phyloP scores from a whole-genome alignment of 306 rosid genomes.

The Vigna trinervia region DNA sequence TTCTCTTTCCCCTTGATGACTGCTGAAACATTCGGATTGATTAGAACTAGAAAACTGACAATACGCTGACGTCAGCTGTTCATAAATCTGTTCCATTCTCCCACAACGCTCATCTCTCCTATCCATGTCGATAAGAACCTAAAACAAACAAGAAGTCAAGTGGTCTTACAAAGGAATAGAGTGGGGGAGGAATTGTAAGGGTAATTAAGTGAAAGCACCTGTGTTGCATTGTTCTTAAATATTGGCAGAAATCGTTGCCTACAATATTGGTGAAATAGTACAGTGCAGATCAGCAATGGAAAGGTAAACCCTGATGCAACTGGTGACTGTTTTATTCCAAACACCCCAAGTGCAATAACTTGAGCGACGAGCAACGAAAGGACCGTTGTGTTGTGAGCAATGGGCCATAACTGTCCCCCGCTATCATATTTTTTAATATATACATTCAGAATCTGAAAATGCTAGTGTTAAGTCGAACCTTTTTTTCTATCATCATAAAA shows the following conservation, averaged over 20 bases:
- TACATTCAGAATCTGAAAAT: slow-evolving; percentile 81
- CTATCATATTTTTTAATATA: slow-evolving; percentile 70
- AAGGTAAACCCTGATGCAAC: slow-evolving; percentile 80
- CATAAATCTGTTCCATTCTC: slow-evolving; percentile 64
- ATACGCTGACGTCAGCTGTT: slow-evolving; percentile 65
- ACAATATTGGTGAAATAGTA: slow-evolving; percentile 81
- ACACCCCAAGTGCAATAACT: slow-evolving; percentile 86
- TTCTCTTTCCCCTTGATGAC: slow-evolving; percentile 35
- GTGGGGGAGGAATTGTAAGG: background rate
- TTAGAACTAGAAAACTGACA: slow-evolving; percentile 54
- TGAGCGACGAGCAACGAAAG: slow-evolving; percentile 76
- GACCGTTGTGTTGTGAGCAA: slow-evolving; percentile 72
- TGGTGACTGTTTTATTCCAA: slow-evolving; percentile 73
- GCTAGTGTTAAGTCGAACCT: background rate
- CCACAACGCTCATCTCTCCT: slow-evolving; percentile 66
- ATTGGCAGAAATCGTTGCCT: slow-evolving; percentile 82
- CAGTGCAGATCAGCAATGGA: slow-evolving; percentile 72
- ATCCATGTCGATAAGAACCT: slow-evolving; percentile 90
- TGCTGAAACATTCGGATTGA: slow-evolving; percentile 49
- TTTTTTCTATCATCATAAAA: background rate
- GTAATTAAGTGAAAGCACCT: slow-evolving; percentile 59
- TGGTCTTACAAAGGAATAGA: slow-evolving; percentile 26
- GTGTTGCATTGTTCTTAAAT: slow-evolving; percentile 65
- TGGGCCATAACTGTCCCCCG: slow-evolving; percentile 87
- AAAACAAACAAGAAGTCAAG: slow-evolving; percentile 12